A percentile compares a stretch with the other conserved stretches of the same genome.
These are phyloP conservation scores for Phaeoacremonium minimum DNA, from an alignment of 2,329 filamentous ascomycete species.

Conservation along the genomic window DNA sequence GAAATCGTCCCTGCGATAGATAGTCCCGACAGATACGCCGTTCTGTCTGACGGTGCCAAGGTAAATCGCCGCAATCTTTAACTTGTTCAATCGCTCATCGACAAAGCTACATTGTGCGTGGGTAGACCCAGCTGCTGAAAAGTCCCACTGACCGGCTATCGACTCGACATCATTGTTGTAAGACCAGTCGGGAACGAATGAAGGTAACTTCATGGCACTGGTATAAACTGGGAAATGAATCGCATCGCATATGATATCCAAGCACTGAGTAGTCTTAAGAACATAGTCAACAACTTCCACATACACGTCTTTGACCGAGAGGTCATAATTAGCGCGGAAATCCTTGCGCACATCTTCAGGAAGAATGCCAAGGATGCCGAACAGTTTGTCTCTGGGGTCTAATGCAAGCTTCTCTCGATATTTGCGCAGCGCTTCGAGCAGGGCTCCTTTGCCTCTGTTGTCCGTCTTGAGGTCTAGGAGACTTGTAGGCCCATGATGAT, in stretches of 20 bases:
- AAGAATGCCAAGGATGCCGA: conserved; percentile 26
- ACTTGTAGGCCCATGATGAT: too few species aligned
- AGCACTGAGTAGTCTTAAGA: conserved; percentile 14
- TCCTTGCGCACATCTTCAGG: conserved; percentile 16
- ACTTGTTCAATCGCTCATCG: conserved; percentile 17
- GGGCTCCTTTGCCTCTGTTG: too few species aligned
- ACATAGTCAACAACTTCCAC: conserved; percentile 26
- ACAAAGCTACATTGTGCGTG: conserved; percentile 15
- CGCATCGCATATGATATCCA: conserved; percentile 28
- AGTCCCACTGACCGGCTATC: conserved; percentile 11
- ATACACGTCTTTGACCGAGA: conserved; percentile 25
- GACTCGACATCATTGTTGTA: conserved; percentile 14
- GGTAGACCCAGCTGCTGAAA: conserved; percentile 13
- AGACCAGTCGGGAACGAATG: conserved; percentile 31
- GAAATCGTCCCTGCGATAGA: conserved; percentile 20
- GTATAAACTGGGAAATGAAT: conserved; percentile 23
- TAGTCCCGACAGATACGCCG: conserved; percentile 22
- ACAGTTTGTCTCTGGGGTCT: conserved; percentile 29
- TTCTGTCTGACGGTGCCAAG: conserved; percentile 17
- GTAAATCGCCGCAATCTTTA: conserved; percentile 20
- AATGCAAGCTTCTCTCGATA: conserved; percentile 19
- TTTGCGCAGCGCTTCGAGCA: conserved; percentile 17
- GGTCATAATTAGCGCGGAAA: conserved; percentile 23
- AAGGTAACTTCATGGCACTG: conserved; percentile 19
- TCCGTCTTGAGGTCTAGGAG: too few species aligned